Percentiles rank a stretch among this genome's conserved stretches.
These are phyloP conservation scores for Nicotiana tabacum DNA, from an alignment of 257 asterid genomes.

Conservation along the genomic window DNA sequence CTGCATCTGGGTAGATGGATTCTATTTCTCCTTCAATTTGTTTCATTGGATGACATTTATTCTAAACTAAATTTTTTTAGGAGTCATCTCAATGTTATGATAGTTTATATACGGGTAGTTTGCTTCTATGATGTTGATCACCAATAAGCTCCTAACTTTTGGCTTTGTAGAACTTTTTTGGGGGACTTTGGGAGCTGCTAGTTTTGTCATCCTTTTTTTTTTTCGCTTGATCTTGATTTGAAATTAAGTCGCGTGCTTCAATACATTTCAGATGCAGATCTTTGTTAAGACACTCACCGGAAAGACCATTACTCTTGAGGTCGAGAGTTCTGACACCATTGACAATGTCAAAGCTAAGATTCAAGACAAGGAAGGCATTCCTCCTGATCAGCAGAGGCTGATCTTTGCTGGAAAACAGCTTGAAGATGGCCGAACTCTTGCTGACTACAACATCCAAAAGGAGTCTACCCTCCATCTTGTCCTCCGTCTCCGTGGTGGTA, in stretches of 20 bases:
- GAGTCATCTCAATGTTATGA: background rate
- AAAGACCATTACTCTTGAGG: conserved; percentile 6
- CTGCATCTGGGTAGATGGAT: background rate
- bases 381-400: conserved; percentile 3
- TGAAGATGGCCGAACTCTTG: conserved; percentile 5
- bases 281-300: conserved; percentile 3
- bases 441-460: conserved; percentile 1
- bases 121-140: too few relatives aligned
- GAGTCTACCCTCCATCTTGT: conserved; percentile 4
- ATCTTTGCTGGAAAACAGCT: conserved; percentile 3
- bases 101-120: background rate
- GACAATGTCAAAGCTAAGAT: background rate
- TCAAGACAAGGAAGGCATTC: conserved; percentile 3
- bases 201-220: background rate
- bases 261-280: conserved; percentile 6
- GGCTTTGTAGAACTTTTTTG: too few relatives aligned
- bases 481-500: background rate
- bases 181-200: background rate
- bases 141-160: too few relatives aligned
- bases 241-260: background rate
- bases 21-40: background rate
- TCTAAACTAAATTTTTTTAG: background rate
- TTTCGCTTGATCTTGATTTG: background rate
- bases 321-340: background rate
- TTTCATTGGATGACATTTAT: background rate